These are phyloP conservation scores for Rhizopus microsporus DNA, from an alignment of 371 early-diverging fungal genomes.

Conservation along the genomic window DNA sequence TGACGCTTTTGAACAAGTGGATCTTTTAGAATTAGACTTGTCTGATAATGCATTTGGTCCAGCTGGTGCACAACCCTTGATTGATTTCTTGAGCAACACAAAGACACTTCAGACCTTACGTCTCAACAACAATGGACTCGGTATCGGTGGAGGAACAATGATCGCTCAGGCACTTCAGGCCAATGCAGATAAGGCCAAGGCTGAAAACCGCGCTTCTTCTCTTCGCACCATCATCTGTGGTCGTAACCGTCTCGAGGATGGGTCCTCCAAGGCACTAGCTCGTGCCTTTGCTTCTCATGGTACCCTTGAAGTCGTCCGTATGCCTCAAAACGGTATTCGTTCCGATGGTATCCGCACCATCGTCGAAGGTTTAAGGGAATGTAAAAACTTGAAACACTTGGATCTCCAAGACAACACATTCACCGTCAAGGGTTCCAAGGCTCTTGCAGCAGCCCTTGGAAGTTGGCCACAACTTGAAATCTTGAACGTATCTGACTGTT, in stretches of 20 bases:
- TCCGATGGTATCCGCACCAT: conserved; percentile 86
- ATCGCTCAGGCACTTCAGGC: conserved; percentile 85
- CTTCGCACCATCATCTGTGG: conserved; percentile 86
- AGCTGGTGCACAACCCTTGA: conserved; percentile 87
- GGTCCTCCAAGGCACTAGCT: conserved; percentile 71
- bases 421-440: conserved; percentile 77
- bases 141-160: conserved; percentile 84
- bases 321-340: conserved; percentile 97
- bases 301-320: conserved; percentile 76
- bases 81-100: conserved; percentile 80
- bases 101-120: conserved; percentile 75
- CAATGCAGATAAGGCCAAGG: conserved; percentile 66
- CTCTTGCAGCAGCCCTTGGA: conserved; percentile 77
- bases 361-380: conserved; percentile 68
- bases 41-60: conserved; percentile 99
- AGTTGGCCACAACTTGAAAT: conserved; percentile 76
- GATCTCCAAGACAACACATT: conserved; percentile 98
- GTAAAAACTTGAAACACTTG: conserved; percentile 70
- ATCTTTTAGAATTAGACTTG: conserved; percentile 80
- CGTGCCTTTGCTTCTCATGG: conserved; percentile 83
- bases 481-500: conserved; percentile 91
- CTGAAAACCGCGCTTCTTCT: conserved; percentile 64
- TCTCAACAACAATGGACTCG: conserved; percentile 97
- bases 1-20: conserved; percentile 77
- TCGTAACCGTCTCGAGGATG: conserved; percentile 94